A percentile compares a stretch with the other conserved stretches of the same genome.
Conservation (phyloP, 2,329 filamentous ascomycete species). For the Cryoendolithus antarcticus region DNA sequence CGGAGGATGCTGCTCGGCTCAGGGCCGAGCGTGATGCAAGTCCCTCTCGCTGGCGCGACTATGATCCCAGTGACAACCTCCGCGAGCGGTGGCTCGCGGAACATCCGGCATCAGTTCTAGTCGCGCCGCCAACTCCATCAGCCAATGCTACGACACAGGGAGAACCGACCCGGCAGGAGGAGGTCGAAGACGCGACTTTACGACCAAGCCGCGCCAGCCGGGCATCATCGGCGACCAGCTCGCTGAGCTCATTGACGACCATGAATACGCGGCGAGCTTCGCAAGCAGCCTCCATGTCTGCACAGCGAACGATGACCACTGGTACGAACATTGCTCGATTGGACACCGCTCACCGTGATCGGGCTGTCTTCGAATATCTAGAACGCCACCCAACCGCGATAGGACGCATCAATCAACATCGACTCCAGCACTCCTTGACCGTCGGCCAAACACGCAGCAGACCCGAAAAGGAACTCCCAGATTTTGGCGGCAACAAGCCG, state of each 20-base stretch:
- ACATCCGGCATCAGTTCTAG: neutral
- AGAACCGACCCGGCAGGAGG: neutral
- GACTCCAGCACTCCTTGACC: constrained; percentile 56
- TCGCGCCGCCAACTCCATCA: too few relatives aligned
- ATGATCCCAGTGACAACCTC: constrained; percentile 2
- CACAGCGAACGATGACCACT: too few relatives aligned
- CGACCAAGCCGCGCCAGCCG: neutral
- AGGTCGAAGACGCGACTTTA: constrained; percentile 2
- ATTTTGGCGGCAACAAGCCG: constrained; percentile 58
- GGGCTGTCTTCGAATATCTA: constrained; percentile 29
- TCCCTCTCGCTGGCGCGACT: constrained; percentile 4
- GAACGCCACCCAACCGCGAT: constrained; percentile 58
- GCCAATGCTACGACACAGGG: neutral
- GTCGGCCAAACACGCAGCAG: constrained; percentile 43
- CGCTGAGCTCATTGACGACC: neutral
- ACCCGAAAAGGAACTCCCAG: constrained; percentile 46
- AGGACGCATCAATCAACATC: constrained; percentile 56
- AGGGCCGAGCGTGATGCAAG: constrained; percentile 5
- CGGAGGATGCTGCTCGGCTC: constrained; percentile 3
- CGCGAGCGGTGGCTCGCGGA: constrained; percentile 1
- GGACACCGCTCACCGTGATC: constrained; percentile 30
- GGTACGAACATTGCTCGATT: constrained; percentile 4
- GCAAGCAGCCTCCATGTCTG: neutral
- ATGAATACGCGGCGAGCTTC: constrained; percentile 3
- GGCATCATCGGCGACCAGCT: constrained; percentile 1